Evolutionary conservation across 2,329 filamentous ascomycete species (phyloP), one percentile per base, ranked within the genome.

Genomic region (Colletotrichum horii): DNA sequence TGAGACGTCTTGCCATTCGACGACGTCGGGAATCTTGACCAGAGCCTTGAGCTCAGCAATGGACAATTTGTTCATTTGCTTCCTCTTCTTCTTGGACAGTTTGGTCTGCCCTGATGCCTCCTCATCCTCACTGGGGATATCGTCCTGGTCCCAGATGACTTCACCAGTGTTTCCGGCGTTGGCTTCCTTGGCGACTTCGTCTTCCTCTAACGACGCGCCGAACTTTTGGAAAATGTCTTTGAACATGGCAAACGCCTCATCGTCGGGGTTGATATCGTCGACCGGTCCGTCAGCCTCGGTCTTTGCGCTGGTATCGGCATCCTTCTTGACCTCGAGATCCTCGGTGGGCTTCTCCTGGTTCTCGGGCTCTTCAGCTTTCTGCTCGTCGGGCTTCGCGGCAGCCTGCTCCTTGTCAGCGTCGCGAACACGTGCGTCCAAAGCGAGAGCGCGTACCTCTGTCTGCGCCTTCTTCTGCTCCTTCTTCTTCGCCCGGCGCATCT

Each of bases 1-100:
- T 19, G 95, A 97, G 15, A 95, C 95, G 83, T 99, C 97, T 70
- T 97, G 97, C 97, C 97, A 98, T 81, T 99, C 97, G 8, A 99
- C 96, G 12, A 98, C 92, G 84, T 99, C 97, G 4, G 97, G 97
- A 79, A 96, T 96, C 80, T 90, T 91, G 76, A 98, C 97, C 71
- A 98, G 87, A 8, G 96, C 95, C 86, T 99, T 99, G 78, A 99
- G 91, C 85, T 98, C 96, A 65, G 97, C 97, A 75, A 99, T 95
- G 8, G 96, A 98, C 36, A 98, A 89, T 85, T 97, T 98, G 86
- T 94, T 97, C 82, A 96, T 89, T 85, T 94, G 92, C 87, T 98
- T 99, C 79, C 94, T 91, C 85, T 97, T 96, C 89, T 98, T 98
- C 86, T 98, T 98, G 34, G 96, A 98, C 30, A 98, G 84, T 80